These are phyloP conservation scores for Apiospora saccharicola DNA, from an alignment of 2,329 filamentous ascomycete genomes.

Conservation along the genomic window DNA sequence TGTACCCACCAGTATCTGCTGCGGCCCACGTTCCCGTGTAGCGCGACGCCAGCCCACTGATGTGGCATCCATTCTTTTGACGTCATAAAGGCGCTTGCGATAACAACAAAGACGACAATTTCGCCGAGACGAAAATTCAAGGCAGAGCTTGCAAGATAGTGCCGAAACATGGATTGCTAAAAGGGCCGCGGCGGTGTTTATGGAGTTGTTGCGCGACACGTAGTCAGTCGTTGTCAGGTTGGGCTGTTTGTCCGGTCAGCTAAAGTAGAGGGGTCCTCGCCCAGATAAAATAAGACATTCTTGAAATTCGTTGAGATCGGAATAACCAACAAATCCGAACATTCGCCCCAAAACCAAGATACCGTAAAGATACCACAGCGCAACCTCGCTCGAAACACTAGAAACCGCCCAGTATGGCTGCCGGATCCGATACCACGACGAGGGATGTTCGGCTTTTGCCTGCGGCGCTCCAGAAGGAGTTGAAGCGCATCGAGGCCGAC, in stretches of 20 bases:
- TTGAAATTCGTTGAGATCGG: background rate
- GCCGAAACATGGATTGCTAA: background rate
- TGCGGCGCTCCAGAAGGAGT: background rate
- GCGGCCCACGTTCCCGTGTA: conserved; percentile 1
- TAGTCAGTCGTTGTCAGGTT: background rate
- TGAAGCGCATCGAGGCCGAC: conserved; percentile 57
- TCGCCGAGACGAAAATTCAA: conserved; percentile 12
- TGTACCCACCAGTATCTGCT: background rate
- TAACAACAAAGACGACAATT: conserved; percentile 8
- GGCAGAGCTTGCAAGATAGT: conserved; percentile 12
- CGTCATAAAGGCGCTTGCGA: background rate
- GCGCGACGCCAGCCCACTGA: conserved; percentile 5
- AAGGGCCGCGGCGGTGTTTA: background rate
- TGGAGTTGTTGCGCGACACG: conserved; percentile 2
- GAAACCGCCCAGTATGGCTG: background rate
- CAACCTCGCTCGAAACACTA: background rate
- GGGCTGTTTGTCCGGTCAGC: background rate
- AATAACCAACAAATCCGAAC: background rate
- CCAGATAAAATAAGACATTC: background rate
- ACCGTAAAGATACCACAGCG: background rate
- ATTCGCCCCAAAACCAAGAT: background rate
- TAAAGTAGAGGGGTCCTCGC: background rate
- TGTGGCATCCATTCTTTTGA: conserved; percentile 5
- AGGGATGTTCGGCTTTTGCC: conserved; percentile 2
- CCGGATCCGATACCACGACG: background rate